Base-by-base conservation (phyloP, 2,329 filamentous ascomycete species). In the Ceratocystiopsis brevicomis region DNA sequence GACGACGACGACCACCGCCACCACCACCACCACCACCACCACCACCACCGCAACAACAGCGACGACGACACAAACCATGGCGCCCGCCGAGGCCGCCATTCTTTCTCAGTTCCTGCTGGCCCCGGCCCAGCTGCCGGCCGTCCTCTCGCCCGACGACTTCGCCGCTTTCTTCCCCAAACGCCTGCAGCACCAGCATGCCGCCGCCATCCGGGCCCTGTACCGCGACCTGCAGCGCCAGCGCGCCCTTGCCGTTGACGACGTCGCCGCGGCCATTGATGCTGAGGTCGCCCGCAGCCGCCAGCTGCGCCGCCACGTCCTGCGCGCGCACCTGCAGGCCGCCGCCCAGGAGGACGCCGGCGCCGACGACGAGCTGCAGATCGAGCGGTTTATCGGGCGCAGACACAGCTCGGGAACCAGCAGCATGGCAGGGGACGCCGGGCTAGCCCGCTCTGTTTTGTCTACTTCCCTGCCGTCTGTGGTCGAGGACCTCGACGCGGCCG, bases 141-240 rank as follows among this genome's bases (percentile, higher is more conserved):
- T 86, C 54, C 65, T 86, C 51, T 78, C 83, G 9, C 68, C 86
- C 39, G 68, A 76, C 45, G 73, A 84, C 50, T 93, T 93, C 64
- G 76, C 73, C 38, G 68, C 77, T 25, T 68, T 88, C 37, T 90
- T 93, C 54, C 84, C 85, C 12, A 72, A 69, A 41, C 60, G 71
- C 36, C 66, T 77, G 41, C 78, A 77, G 47, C 63, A 68, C 21
- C 78, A 77, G 46, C 63, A 68, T 19, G 78, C 77, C 39, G 72
- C 80, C 0, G 75, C 79, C 44, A 68, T 88, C 40, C 73, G 75
- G 45, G 64, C 68, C 0, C 66, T 94, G 6, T 93, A 92, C 56
- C 75, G 81, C 40, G 81, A 90, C 56, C 68, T 93, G 3, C 81
- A 90, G 53, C 69, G 76, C 46, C 73, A 86, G 55, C 75, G 85